A percentile compares a stretch with the other conserved stretches of the same genome.
phyloP scores from a whole-genome alignment of 306 rosid genomes.

The Rubus parviflorus region DNA sequence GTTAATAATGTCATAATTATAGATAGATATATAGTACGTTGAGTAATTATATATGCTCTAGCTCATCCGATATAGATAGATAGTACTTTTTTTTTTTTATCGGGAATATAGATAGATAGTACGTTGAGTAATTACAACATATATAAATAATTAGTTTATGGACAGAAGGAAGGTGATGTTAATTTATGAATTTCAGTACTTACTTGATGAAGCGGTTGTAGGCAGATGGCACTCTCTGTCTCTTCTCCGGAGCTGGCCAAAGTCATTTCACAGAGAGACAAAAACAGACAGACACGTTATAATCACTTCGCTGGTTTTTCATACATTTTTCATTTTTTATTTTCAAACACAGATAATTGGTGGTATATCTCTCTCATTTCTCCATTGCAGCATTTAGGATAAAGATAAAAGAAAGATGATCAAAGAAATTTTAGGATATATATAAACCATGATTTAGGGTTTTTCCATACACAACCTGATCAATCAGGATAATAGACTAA shows the following conservation, averaged over 20 bases:
- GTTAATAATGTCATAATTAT: conserved; percentile 6
- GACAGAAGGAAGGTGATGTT: neutral
- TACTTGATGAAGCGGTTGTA: conserved; percentile 99
- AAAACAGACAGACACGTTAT: conserved; percentile 37
- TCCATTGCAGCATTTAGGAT: neutral
- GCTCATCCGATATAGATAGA: too few species aligned
- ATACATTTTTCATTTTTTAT: neutral
- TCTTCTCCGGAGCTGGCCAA: conserved; percentile 93
- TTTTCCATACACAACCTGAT: neutral
- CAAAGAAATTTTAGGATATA: neutral
- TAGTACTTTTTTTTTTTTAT: too few species aligned
- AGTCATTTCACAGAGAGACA: conserved; percentile 36
- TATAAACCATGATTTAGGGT: neutral
- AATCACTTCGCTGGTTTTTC: conserved; percentile 31
- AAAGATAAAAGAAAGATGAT: neutral
- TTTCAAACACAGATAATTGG: neutral
- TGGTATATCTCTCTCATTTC: neutral
- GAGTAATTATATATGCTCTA: too few species aligned
- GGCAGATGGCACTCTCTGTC: conserved; percentile 99
- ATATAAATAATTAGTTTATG: neutral
- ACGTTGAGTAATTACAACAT: neutral
- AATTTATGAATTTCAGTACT: conserved; percentile 30
- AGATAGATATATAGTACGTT: neutral
- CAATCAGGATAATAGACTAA: neutral
- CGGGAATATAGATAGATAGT: neutral